Evolutionary conservation across 192 early-diverging fungal species (phyloP).

Genomic region (Podochytrium sp.): DNA sequence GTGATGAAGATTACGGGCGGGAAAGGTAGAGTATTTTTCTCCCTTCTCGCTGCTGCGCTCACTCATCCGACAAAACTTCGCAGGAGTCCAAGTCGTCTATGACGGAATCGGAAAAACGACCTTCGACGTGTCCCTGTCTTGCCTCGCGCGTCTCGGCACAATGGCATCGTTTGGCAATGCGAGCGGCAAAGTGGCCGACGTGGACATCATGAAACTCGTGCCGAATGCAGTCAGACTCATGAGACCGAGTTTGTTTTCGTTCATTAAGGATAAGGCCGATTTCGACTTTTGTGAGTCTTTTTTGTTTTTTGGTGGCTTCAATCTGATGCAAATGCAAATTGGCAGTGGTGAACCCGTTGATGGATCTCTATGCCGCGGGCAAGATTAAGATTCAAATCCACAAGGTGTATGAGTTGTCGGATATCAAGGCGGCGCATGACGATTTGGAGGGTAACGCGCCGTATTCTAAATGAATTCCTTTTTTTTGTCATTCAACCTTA

Average conservation of each 20-base stretch:
- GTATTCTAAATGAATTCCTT: background rate
- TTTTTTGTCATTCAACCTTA: background rate
- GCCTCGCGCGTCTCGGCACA: conserved; percentile 31
- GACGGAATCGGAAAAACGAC: conserved; percentile 94
- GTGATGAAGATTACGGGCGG: conserved; percentile 73
- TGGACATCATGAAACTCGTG: conserved; percentile 60
- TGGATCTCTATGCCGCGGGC: conserved; percentile 60
- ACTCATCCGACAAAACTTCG: background rate
- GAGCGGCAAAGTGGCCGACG: conserved; percentile 66
- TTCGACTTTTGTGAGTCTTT: conserved; percentile 53
- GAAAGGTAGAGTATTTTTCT: conserved; percentile 76
- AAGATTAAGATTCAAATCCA: conserved; percentile 71
- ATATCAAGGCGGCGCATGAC: conserved; percentile 75
- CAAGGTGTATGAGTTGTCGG: conserved; percentile 75
- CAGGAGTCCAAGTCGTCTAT: conserved; percentile 75
- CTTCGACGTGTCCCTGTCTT: conserved; percentile 73
- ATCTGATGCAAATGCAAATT: background rate
- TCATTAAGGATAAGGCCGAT: conserved; percentile 70
- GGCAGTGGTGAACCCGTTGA: conserved; percentile 56
- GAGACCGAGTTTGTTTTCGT: conserved; percentile 76
- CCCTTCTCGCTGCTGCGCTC: conserved; percentile 49
- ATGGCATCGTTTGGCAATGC: conserved; percentile 83
- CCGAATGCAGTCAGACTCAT: conserved; percentile 76
- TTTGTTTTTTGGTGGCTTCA: conserved; percentile 7
- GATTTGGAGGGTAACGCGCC: conserved; percentile 63